These are phyloP conservation scores for Claviceps spartinae DNA, from an alignment of 2,329 filamentous ascomycete species.

Conservation along the genomic window DNA sequence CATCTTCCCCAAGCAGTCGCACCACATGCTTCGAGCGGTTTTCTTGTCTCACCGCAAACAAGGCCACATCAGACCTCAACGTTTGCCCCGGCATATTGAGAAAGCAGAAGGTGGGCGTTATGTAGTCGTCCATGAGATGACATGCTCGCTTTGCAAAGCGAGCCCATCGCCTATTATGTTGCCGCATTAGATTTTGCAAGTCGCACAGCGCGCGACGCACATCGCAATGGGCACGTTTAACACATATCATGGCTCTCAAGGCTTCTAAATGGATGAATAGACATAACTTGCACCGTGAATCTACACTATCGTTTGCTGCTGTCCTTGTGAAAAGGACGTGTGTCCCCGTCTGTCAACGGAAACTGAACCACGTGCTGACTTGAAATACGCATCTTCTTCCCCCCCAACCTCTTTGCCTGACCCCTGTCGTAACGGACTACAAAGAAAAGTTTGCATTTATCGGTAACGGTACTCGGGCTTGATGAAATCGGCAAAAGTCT, in stretches of 20 bases:
- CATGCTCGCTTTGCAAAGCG: background rate
- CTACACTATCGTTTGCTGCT: constrained; percentile 22
- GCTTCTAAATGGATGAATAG: constrained; percentile 23
- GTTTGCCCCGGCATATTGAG: background rate
- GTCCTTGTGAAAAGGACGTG: constrained; percentile 10
- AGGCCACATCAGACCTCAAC: background rate
- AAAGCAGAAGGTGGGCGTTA: background rate
- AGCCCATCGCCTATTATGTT: background rate
- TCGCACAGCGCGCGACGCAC: background rate
- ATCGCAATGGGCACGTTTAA: background rate
- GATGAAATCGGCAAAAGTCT: constrained; percentile 94
- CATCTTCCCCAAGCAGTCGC: background rate
- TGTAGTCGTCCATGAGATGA: background rate
- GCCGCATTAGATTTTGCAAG: background rate
- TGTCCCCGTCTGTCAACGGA: constrained; percentile 9
- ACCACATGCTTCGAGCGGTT: background rate
- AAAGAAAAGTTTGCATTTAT: constrained; percentile 17
- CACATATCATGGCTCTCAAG: constrained; percentile 9
- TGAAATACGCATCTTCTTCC: constrained; percentile 9
- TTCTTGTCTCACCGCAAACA: constrained; percentile 3
- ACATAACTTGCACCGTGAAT: constrained; percentile 22
- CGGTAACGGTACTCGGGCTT: constrained; percentile 84
- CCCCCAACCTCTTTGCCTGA: background rate
- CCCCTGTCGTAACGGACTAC: constrained; percentile 5
- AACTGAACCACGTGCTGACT: constrained; percentile 11